A percentile compares a stretch with the other conserved stretches of the same genome.
Evolutionary conservation across 2,329 filamentous ascomycete genomes (phyloP).

Genomic region (Lachnellula subtilissima): DNA sequence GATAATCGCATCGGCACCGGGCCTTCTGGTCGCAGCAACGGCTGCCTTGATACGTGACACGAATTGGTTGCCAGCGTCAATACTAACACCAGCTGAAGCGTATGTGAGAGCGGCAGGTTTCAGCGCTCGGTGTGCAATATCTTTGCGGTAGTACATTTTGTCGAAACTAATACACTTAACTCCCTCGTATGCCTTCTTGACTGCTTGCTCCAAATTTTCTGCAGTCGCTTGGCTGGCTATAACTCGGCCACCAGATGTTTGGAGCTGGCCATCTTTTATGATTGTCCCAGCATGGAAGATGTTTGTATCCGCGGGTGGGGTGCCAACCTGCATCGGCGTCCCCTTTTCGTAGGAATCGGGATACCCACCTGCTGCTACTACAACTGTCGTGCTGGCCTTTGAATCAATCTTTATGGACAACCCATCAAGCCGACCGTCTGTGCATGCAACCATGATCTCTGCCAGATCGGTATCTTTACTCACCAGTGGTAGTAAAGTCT

Average conservation of each 20-base stretch:
- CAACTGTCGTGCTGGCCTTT: conserved; percentile 81
- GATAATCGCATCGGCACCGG: conserved; percentile 88
- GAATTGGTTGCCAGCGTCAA: conserved; percentile 88
- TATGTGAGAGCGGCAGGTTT: conserved; percentile 68
- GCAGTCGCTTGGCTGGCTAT: conserved; percentile 86
- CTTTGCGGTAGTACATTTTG: conserved; percentile 62
- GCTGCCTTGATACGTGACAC: conserved; percentile 88
- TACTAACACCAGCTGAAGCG: conserved; percentile 86
- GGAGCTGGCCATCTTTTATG: conserved; percentile 57
- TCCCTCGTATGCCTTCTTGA: conserved; percentile 76
- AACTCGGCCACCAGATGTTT: conserved; percentile 81
- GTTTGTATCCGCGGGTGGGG: conserved; percentile 50
- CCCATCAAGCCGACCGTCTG: conserved; percentile 66
- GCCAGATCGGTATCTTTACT: conserved; percentile 76
- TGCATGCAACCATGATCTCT: conserved; percentile 82
- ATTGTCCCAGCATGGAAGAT: conserved; percentile 93
- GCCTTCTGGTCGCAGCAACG: conserved; percentile 77
- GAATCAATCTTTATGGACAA: conserved; percentile 63
- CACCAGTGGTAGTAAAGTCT: conserved; percentile 77
- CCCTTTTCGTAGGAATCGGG: conserved; percentile 83
- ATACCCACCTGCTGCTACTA: conserved; percentile 90
- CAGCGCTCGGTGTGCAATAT: conserved; percentile 79
- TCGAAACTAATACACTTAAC: conserved; percentile 62
- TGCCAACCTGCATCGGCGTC: conserved; percentile 49
- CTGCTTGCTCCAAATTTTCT: conserved; percentile 71